phyloP scores from a whole-genome alignment of 352 stramenopile genomes.

The Globisporangium canariense region DNA sequence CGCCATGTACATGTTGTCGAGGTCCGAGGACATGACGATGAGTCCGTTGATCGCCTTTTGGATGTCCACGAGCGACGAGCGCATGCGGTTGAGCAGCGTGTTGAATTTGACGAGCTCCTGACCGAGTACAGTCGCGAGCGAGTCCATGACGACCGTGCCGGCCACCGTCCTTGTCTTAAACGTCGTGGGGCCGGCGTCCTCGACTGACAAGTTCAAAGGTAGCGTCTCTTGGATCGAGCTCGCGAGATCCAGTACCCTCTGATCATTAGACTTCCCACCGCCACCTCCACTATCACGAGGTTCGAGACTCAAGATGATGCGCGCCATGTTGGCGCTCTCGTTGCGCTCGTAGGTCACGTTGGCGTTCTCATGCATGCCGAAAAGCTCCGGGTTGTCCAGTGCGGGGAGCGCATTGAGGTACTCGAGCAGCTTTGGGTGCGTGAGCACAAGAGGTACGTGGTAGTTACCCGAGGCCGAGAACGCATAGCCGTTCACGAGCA shows the following conservation, averaged over 20 bases:
- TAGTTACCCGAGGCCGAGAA: slow-evolving; percentile 90
- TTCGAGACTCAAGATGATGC: slow-evolving; percentile 88
- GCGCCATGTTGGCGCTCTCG: slow-evolving; percentile 86
- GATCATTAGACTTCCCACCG: slow-evolving; percentile 78
- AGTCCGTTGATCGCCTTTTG: slow-evolving; percentile 80
- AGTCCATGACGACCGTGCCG: slow-evolving; percentile 88
- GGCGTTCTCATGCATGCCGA: slow-evolving; percentile 96
- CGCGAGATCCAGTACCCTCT: slow-evolving; percentile 78
- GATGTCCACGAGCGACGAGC: slow-evolving; percentile 72
- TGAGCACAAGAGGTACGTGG: slow-evolving; percentile 61
- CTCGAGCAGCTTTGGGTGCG: slow-evolving; percentile 48
- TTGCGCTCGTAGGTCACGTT: slow-evolving; percentile 93
- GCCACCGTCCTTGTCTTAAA: slow-evolving; percentile 87
- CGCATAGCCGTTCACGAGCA: slow-evolving; percentile 78
- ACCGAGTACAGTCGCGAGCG: slow-evolving; percentile 89
- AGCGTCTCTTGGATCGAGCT: slow-evolving; percentile 63
- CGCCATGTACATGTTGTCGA: slow-evolving; percentile 96
- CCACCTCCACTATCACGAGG: slow-evolving; percentile 67
- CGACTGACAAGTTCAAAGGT: slow-evolving; percentile 60
- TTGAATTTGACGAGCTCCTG: slow-evolving; percentile 97
- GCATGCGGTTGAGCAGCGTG: slow-evolving; percentile 82
- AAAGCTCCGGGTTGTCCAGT: slow-evolving; percentile 91
- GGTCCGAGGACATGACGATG: slow-evolving; percentile 93
- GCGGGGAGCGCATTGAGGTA: slow-evolving; percentile 85
- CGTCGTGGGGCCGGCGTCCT: slow-evolving; percentile 88